Conservation (phyloP, 805 yeast genomes). For the Yamadazyma akitaensis region DNA sequence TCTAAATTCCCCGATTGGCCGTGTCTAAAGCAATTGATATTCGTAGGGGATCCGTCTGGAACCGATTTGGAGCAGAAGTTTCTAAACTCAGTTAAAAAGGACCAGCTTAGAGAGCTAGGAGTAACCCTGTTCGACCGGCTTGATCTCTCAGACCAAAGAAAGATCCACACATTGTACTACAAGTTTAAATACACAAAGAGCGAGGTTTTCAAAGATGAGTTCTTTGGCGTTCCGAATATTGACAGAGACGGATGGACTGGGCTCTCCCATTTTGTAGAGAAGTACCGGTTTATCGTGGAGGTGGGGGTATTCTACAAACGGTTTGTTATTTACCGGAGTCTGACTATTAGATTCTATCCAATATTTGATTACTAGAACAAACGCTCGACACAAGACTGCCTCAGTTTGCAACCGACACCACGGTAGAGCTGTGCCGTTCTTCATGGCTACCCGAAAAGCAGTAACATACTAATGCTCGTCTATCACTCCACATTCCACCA, state of each 20-base stretch:
- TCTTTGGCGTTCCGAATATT: no score
- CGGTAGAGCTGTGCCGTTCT: no score
- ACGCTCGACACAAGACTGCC: neutral
- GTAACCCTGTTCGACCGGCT: neutral
- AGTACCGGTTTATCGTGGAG: neutral
- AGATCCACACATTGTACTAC: neutral
- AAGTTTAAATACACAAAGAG: neutral
- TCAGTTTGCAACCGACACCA: no score
- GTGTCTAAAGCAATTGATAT: no score
- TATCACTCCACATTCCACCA: no score
- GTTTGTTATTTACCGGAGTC: neutral
- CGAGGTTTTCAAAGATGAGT: no score
- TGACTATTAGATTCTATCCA: no score
- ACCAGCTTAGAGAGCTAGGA: neutral
- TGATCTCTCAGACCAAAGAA: neutral
- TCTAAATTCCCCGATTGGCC: no score
- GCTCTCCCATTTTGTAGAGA: neutral
- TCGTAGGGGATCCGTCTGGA: no score
- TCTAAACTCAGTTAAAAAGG: neutral
- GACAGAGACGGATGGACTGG: no score
- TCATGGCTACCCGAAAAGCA: no score
- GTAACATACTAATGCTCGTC: no score
- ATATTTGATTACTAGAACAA: neutral
- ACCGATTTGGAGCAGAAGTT: neutral
- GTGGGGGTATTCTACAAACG: neutral